Percentiles rank a stretch among this genome's conserved stretches.
These are phyloP conservation scores for Papiliotrema flavescens DNA, from an alignment of 1,284 basidiomycete genomes.

Conservation along the genomic window DNA sequence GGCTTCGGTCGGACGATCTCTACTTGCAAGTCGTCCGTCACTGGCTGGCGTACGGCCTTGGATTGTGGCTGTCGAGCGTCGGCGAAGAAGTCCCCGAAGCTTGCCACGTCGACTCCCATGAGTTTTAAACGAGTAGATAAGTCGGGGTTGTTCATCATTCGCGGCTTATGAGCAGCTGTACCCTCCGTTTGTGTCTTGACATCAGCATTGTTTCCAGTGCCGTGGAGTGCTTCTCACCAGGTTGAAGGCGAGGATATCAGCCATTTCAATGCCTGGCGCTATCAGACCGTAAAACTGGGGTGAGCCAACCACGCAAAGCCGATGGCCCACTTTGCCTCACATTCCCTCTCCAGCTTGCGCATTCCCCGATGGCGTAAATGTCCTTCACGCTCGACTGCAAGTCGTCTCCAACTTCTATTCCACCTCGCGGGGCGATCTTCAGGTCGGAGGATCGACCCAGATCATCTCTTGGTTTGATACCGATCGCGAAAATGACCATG, in stretches of 20 bases:
- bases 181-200: constrained; percentile 44
- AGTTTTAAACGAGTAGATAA: constrained; percentile 65
- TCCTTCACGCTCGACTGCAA: constrained; percentile 59
- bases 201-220: constrained; percentile 45
- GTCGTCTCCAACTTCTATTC: constrained; percentile 60
- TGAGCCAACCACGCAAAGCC: background rate
- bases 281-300: constrained; percentile 38
- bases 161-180: constrained; percentile 53
- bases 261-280: constrained; percentile 60
- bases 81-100: constrained; percentile 65
- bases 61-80: constrained; percentile 43
- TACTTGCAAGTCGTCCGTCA: constrained; percentile 12
- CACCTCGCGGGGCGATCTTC: constrained; percentile 54
- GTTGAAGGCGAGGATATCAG: constrained; percentile 71
- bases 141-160: constrained; percentile 61
- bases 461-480: constrained; percentile 68
- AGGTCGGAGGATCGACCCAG: constrained; percentile 58
- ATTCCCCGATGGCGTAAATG: constrained; percentile 72
- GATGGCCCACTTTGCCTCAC: too few relatives aligned
- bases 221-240: constrained; percentile 36
- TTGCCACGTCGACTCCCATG: constrained; percentile 66
- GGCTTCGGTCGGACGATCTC: constrained; percentile 11
- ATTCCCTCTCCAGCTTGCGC: constrained; percentile 64
- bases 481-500: constrained; percentile 63
- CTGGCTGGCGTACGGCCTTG: background rate